Conservation (phyloP, 805 yeast genomes). For the Saturnispora serradocipensis region DNA sequence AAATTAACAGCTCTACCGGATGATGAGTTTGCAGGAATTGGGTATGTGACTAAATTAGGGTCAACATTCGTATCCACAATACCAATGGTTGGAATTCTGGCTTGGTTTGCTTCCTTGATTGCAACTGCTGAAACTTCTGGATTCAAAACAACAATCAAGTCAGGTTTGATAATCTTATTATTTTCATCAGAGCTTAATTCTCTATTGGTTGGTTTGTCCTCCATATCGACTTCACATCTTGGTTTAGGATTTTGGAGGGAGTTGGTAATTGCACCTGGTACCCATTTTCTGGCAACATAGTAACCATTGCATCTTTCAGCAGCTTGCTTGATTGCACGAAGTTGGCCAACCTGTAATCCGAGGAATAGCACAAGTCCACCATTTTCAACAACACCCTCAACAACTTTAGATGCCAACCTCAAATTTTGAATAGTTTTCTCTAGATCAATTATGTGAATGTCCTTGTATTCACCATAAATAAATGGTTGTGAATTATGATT, state of each 20-base stretch:
- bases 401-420: conserved; percentile 77
- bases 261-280: conserved; percentile 91
- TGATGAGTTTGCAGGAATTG: conserved; percentile 95
- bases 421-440: conserved; percentile 71
- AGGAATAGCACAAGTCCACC: conserved; percentile 79
- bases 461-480: conserved; percentile 80
- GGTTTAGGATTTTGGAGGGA: conserved; percentile 50
- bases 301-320: conserved; percentile 72
- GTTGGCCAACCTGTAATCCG: conserved; percentile 76
- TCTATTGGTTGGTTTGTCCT: conserved; percentile 57
- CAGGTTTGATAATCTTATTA: conserved; percentile 69
- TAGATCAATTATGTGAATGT: conserved; percentile 84
- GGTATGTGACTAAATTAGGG: conserved; percentile 82
- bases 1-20: conserved; percentile 73
- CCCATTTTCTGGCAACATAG: conserved; percentile 80
- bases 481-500: conserved; percentile 79
- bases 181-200: conserved; percentile 40
- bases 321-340: conserved; percentile 65
- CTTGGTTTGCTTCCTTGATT: conserved; percentile 68
- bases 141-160: conserved; percentile 75
- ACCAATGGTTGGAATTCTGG: conserved; percentile 88
- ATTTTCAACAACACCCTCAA: conserved; percentile 67
- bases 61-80: conserved; percentile 91
- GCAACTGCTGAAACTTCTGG: conserved; percentile 81
- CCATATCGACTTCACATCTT: conserved; percentile 69